A percentile compares a stretch with the other conserved stretches of the same genome.
Evolutionary conservation across 305 asterid genomes (phyloP).

Genomic region (Solanum hybrid): DNA sequence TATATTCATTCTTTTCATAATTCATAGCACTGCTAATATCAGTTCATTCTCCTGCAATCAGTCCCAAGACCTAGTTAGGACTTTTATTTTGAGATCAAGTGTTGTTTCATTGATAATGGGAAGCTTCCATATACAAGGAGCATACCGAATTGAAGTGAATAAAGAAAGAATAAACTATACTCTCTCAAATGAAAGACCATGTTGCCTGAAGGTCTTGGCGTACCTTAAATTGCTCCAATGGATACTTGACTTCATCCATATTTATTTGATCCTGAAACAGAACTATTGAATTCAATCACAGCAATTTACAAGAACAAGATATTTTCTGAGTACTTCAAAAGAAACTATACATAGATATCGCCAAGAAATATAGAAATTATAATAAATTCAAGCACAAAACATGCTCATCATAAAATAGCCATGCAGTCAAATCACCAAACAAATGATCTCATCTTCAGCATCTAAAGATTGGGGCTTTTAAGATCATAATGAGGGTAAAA

Average conservation of each 20-base stretch:
- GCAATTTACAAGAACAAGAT: slow-evolving; percentile 12
- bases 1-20: background rate
- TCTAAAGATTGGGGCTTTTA: background rate
- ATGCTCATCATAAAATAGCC: slow-evolving; percentile 1
- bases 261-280: slow-evolving; percentile 83
- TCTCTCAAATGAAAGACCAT: slow-evolving; percentile 1
- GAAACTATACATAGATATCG: background rate
- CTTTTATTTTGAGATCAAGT: background rate
- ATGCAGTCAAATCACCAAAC: background rate
- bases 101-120: background rate
- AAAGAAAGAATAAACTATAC: background rate
- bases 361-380: background rate
- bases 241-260: slow-evolving; percentile 73
- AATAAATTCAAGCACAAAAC: slow-evolving; percentile 2
- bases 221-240: slow-evolving; percentile 89
- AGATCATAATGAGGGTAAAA: background rate
- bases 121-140: background rate
- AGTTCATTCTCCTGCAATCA: background rate
- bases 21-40: background rate
- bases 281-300: slow-evolving; percentile 20
- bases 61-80: background rate
- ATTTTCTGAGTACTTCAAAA: background rate
- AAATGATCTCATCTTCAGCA: background rate
- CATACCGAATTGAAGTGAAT: background rate
- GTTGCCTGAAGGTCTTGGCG: slow-evolving; percentile 10